A percentile compares a stretch with the other conserved stretches of the same genome.
Conservation (phyloP, 306 rosid species). For the Rosa chinensis region DNA sequence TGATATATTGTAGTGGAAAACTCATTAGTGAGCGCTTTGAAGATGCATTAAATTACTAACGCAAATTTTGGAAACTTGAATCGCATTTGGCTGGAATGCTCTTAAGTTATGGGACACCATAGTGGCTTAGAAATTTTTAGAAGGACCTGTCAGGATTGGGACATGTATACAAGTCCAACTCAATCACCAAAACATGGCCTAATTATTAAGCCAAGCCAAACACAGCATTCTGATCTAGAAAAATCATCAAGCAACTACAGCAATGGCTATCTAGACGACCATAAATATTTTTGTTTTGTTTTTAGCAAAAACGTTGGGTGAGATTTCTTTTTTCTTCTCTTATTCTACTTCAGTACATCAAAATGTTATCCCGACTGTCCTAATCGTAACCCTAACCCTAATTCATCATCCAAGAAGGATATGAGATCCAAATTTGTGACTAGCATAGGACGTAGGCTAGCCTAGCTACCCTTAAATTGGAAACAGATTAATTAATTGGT, state of each 20-base stretch:
- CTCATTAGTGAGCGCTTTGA: neutral
- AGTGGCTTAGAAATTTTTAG: slow-evolving; percentile 30
- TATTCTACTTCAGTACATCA: neutral
- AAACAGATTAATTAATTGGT: too few relatives aligned
- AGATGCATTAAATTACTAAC: neutral
- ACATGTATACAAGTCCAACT: slow-evolving; percentile 23
- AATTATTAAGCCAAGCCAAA: slow-evolving; percentile 20
- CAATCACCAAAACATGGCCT: slow-evolving; percentile 18
- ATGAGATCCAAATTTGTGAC: neutral
- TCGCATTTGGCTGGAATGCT: slow-evolving; percentile 1
- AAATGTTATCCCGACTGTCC: neutral
- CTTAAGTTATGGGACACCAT: neutral
- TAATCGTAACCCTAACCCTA: too few relatives aligned
- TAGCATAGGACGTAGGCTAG: neutral
- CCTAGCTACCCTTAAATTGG: neutral
- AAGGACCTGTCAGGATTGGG: slow-evolving; percentile 31
- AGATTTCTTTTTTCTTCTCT: neutral
- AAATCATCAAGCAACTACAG: slow-evolving; percentile 11
- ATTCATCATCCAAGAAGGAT: neutral
- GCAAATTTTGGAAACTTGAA: neutral
- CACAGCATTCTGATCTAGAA: slow-evolving; percentile 13
- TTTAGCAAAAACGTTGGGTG: too few relatives aligned
- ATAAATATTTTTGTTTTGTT: neutral
- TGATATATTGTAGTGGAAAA: neutral
- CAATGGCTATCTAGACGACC: neutral